These are phyloP conservation scores for Agastache rugosa DNA, from an alignment of 257 asterid genomes.

Conservation along the genomic window DNA sequence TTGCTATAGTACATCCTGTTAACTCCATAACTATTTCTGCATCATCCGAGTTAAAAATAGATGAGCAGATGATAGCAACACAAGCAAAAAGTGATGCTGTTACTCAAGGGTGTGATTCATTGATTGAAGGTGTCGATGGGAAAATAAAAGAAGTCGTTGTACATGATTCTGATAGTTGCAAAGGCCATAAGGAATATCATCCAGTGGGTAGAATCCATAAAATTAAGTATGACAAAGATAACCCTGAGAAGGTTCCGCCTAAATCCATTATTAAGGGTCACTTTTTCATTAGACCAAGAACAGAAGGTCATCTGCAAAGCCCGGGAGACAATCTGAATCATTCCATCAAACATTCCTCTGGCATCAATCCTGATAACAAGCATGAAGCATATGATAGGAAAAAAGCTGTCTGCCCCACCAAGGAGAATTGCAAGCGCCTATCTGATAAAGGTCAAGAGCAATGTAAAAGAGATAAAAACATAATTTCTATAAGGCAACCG, in stretches of 20 bases:
- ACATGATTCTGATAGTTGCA: slow-evolving; percentile 40
- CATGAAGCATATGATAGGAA: slow-evolving; percentile 27
- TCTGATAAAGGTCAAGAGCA: slow-evolving; percentile 39
- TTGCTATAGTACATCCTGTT: slow-evolving; percentile 36
- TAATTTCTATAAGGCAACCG: slow-evolving; percentile 43
- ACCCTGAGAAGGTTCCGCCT: slow-evolving; percentile 29
- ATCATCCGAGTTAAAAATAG: slow-evolving; percentile 42
- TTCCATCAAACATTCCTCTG: slow-evolving; percentile 37
- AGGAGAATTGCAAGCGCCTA: slow-evolving; percentile 38
- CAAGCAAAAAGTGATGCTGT: slow-evolving; percentile 38
- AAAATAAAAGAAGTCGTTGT: slow-evolving; percentile 36
- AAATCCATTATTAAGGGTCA: slow-evolving; percentile 23
- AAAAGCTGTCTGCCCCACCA: slow-evolving; percentile 32
- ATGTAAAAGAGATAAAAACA: slow-evolving; percentile 42
- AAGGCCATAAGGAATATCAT: slow-evolving; percentile 38
- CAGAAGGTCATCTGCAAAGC: slow-evolving; percentile 39
- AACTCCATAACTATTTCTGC: slow-evolving; percentile 32
- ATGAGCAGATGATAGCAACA: slow-evolving; percentile 39
- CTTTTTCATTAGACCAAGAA: slow-evolving; percentile 34
- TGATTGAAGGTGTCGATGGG: slow-evolving; percentile 38
- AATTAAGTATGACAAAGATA: slow-evolving; percentile 33
- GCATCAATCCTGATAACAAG: slow-evolving; percentile 40
- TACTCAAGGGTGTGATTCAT: slow-evolving; percentile 39
- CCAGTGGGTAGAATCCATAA: slow-evolving; percentile 30
- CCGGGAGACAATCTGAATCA: slow-evolving; percentile 33